Evolutionary conservation across 495 filamentous ascomycete species (phyloP), one percentile per base, ranked within the genome.

Genomic region (Chaetomium fimeti): DNA sequence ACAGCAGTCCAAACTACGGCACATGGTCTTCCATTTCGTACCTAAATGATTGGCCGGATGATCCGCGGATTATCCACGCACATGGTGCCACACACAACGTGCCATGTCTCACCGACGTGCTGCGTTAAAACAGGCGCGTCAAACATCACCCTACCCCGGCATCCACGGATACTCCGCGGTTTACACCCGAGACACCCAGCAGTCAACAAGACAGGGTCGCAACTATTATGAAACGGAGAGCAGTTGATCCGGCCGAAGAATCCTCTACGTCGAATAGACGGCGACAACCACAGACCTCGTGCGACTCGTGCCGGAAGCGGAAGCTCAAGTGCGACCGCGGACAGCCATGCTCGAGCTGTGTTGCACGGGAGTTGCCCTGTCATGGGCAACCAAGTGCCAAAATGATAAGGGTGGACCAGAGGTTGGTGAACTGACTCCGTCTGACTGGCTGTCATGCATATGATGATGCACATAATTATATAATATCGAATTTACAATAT

Each of bases 271-370:
- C 42, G 42, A 67, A 71, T 15, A 77, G 77, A 32, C 76, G 76
- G 32, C 71, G 78, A 0, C 75, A 80, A 25, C 79, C 79, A 7
- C 75, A 77, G 13, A 69, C 73, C 5, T 77, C 79, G 0, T 83
- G 79, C 67, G 71, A 76, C 54, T 74, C 78, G 60, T 82, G 52
- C 52, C 76, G 79, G 11, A 70, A 59, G 8, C 75, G 75, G 51
- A 83, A 83, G 66, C 70, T 81, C 29, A 77, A 77, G 57, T 83
- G 79, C 65, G 81, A 82, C 65, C 74, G 76, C 22, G 65, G 65
- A 20, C 56, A 66, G 42, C 81, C 79, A 7, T 83, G 81, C 61
- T 69, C 38, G 2, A 68, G 59, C 18, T 73, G 71, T 38, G 58
- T 55, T 9, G 28, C 65, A 0, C 71, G 71, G 0, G 47, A 57